phyloP scores from a whole-genome alignment of 768 basidiomycete genomes.

The Tricholoma sp. region DNA sequence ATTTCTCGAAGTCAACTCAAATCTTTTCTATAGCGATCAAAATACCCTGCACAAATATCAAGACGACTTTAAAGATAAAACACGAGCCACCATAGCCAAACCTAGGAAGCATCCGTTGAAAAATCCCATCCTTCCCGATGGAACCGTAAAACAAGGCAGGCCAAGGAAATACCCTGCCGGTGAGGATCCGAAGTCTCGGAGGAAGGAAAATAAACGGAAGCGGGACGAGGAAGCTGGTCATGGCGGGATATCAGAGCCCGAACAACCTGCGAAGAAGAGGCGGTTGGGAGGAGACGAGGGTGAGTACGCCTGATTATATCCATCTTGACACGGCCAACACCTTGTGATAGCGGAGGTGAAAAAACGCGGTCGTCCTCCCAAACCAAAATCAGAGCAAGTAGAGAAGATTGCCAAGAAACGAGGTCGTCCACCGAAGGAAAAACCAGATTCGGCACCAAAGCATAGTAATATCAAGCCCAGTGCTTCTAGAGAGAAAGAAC shows the following conservation, averaged over 20 bases:
- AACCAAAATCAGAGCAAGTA: not conserved
- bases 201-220: conserved; percentile 16
- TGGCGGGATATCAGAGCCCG: conserved; percentile 3
- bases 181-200: conserved; percentile 13
- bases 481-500: not conserved
- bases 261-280: conserved; percentile 21
- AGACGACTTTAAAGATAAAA: conserved; percentile 41
- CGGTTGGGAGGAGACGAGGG: conserved; percentile 8
- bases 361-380: conserved; percentile 4
- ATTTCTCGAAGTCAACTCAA: conserved; percentile 40
- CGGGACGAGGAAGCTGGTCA: conserved; percentile 11
- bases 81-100: conserved; percentile 23
- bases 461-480: not conserved
- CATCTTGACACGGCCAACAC: not conserved
- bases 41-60: conserved; percentile 39
- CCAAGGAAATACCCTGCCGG: conserved; percentile 38
- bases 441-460: conserved; percentile 5
- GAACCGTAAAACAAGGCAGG: conserved; percentile 52
- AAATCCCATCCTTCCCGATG: conserved; percentile 47
- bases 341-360: not conserved
- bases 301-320: not conserved
- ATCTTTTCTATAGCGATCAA: conserved; percentile 51
- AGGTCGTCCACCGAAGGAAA: conserved; percentile 28
- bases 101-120: conserved; percentile 30
- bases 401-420: conserved; percentile 29